Conservation (phyloP, 2,329 filamentous ascomycete species). For the Rhytidhysteron rufulum region DNA sequence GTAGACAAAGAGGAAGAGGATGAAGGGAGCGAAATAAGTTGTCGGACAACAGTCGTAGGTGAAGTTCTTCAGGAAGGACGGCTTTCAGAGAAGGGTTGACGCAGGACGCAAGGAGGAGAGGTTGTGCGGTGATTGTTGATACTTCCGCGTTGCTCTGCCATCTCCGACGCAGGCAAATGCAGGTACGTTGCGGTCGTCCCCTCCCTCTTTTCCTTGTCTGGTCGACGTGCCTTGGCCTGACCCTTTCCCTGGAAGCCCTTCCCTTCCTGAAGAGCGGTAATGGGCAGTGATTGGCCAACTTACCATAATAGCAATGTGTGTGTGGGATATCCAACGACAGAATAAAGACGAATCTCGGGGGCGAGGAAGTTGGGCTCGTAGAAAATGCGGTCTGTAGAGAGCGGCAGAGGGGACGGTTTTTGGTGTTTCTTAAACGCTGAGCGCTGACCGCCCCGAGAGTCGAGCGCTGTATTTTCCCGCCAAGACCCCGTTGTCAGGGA, state of each 20-base stretch:
- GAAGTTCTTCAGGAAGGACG: too few relatives aligned
- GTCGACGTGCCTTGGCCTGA: too few relatives aligned
- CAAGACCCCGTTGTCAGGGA: constrained; percentile 9
- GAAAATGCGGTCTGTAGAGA: constrained; percentile 8
- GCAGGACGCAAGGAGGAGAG: too few relatives aligned
- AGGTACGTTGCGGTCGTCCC: too few relatives aligned
- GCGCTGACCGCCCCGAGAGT: constrained; percentile 20
- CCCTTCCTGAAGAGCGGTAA: constrained; percentile 1
- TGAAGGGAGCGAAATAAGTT: background rate
- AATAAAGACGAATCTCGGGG: constrained; percentile 1
- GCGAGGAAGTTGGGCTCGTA: constrained; percentile 3
- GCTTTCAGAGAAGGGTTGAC: too few relatives aligned
- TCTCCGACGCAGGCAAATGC: too few relatives aligned
- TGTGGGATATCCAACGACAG: constrained; percentile 1
- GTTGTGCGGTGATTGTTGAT: too few relatives aligned
- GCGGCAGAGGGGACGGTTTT: constrained; percentile 4
- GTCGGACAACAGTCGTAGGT: too few relatives aligned
- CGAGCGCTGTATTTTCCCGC: constrained; percentile 21
- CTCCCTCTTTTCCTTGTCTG: too few relatives aligned
- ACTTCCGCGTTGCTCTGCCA: too few relatives aligned
- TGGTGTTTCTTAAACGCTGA: constrained; percentile 18
- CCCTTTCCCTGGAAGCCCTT: too few relatives aligned
- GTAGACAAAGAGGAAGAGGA: background rate
- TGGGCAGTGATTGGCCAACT: constrained; percentile 1
- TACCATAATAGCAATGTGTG: constrained; percentile 7